Evolutionary conservation across 208 protist genomes (phyloP), one percentile per base, ranked within the genome.

Genomic region (Acanthamoeba sp.): DNA sequence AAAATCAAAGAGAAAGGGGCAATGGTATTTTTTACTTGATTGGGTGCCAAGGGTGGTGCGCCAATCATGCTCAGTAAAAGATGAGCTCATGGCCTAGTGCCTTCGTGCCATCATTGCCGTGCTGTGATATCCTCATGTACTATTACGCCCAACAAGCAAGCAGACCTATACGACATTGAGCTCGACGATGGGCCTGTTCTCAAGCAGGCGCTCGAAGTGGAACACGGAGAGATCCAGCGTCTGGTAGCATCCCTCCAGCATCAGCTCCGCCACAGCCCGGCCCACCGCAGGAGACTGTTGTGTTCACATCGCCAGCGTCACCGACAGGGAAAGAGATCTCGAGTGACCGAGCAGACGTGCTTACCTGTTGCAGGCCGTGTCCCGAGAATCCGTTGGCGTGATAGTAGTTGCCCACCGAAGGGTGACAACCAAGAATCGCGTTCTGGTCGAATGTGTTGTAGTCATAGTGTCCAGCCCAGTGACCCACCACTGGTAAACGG

Each of bases 391-490:
- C 80, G n/a, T 89, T 89, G 22, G 80, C 80, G 55, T 89, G 80
- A 45, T 42, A 89, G 48, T 42, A 89, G 80, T 89, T 89, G 80
- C 29, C 29, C 32, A 89, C 80, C 18, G 80, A 55, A 1, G 80
- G 80, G 32, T 89, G 80, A 2, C 42, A 22, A 6, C 80, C 80
- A 38, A 89, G 55, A 20, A 89, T 89, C 1, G 80, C 80, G 80
- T 89, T 89, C 80, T 89, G 80, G 24, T 89, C 80, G 38, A 89
- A 89, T 6, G 38, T 89, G 80, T 89, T 89, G 80, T 89, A 89
- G 80, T 89, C 80, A n/a, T 89, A 89, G 80, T 89, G 80, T 14
- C 80, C 80, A 9, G 80, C 80, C 80, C 80, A 89, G 18, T 29
- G 38, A n/a, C 80, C 27, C 45, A 62, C 55, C 38, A 89, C 80